Conservation (phyloP, 2,329 filamentous ascomycete genomes). For the Lecanicillium sp. region DNA sequence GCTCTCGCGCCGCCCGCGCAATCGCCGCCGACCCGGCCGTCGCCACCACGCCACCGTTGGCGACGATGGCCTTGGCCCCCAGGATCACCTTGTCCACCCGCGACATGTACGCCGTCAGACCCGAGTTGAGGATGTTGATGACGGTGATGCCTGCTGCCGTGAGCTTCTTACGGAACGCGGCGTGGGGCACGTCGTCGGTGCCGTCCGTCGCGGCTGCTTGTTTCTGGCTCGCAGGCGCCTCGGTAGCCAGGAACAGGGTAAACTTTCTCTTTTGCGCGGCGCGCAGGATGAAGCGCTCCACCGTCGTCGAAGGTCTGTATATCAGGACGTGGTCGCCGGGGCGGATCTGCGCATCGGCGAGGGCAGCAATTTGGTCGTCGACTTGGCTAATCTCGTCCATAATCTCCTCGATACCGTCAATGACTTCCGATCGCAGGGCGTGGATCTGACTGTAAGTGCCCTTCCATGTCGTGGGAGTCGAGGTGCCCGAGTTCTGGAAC, state of each 20-base stretch:
- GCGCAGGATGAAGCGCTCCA: conserved; percentile 82
- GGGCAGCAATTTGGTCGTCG: conserved; percentile 85
- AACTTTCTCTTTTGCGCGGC: conserved; percentile 88
- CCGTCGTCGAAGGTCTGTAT: conserved; percentile 76
- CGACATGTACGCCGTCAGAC: conserved; percentile 90
- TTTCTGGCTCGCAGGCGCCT: conserved; percentile 37
- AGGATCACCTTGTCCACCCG: conserved; percentile 93
- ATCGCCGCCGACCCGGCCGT: conserved; percentile 79
- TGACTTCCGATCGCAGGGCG: conserved; percentile 81
- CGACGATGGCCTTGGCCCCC: conserved; percentile 78
- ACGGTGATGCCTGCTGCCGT: conserved; percentile 72
- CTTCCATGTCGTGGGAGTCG: conserved; percentile 40
- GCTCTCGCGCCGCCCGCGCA: conserved; percentile 75
- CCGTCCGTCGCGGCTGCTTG: too few relatives aligned
- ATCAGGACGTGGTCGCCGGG: conserved; percentile 89
- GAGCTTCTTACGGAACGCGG: conserved; percentile 69
- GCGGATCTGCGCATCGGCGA: conserved; percentile 87
- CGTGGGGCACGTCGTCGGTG: conserved; percentile 36
- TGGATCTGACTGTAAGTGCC: conserved; percentile 42
- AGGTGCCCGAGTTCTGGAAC: conserved; percentile 41
- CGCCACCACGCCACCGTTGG: conserved; percentile 80
- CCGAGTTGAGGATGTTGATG: conserved; percentile 76
- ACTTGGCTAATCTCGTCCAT: conserved; percentile 91
- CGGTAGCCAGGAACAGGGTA: conserved; percentile 79
- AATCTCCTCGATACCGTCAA: conserved; percentile 91